Percentiles rank a stretch among this genome's conserved stretches.
These are phyloP conservation scores for Psilocybe tampanensis DNA, from an alignment of 768 basidiomycete species.

Conservation along the genomic window DNA sequence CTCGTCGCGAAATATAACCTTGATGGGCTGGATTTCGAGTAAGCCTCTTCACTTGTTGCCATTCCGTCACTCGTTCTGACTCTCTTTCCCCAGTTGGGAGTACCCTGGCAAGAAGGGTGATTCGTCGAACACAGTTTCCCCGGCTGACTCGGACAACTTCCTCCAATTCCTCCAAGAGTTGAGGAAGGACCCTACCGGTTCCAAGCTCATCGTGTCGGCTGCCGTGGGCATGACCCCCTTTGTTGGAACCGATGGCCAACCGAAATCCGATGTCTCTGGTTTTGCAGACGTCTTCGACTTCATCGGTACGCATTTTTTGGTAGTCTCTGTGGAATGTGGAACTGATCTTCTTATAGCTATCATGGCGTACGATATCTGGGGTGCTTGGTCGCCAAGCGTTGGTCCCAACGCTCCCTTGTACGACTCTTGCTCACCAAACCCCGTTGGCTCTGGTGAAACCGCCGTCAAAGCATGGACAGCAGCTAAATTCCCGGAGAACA, in stretches of 20 bases:
- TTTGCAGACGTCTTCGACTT: conserved; percentile 65
- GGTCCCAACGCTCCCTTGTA: conserved; percentile 87
- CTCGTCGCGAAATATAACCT: conserved; percentile 50
- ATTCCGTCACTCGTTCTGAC: too few species aligned
- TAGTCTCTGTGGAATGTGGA: not conserved
- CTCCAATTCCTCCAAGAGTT: conserved; percentile 74
- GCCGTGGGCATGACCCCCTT: conserved; percentile 42
- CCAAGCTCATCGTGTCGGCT: conserved; percentile 55
- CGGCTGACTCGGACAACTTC: conserved; percentile 72
- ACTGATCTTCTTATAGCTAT: conserved; percentile 23
- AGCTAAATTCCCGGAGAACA: conserved; percentile 70
- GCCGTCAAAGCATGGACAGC: conserved; percentile 71
- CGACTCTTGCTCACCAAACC: conserved; percentile 62
- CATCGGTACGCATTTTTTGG: conserved; percentile 28
- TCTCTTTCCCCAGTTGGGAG: conserved; percentile 62
- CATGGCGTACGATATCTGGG: conserved; percentile 65
- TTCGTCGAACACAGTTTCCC: conserved; percentile 61
- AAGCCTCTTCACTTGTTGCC: conserved; percentile 10
- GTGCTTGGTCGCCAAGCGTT: conserved; percentile 50
- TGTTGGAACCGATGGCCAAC: conserved; percentile 50
- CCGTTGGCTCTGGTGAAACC: conserved; percentile 68
- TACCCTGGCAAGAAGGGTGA: conserved; percentile 70
- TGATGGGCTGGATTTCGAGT: conserved; percentile 61
- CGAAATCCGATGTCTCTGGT: conserved; percentile 63
- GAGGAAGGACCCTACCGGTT: conserved; percentile 49